Conservation (phyloP, 2,329 filamentous ascomycete species). For the Penicillium paneum region DNA sequence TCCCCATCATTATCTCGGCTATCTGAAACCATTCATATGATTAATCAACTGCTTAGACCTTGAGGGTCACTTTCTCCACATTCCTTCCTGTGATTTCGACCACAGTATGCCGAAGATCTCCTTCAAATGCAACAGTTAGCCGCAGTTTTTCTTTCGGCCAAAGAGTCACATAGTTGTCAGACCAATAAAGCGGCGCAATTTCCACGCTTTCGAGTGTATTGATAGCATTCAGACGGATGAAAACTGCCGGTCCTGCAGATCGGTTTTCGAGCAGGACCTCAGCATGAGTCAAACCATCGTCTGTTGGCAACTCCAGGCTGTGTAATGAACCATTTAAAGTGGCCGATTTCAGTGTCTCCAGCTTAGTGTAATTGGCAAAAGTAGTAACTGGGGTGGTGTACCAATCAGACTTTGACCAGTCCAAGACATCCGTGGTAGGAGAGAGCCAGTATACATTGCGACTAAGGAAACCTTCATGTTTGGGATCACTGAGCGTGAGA, state of each 20-base stretch:
- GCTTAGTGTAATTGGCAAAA: constrained; percentile 50
- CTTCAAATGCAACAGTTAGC: constrained; percentile 33
- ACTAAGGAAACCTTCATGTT: constrained; percentile 40
- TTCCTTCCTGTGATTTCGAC: constrained; percentile 27
- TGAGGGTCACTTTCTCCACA: constrained; percentile 12
- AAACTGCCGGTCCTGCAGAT: constrained; percentile 55
- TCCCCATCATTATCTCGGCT: not conserved
- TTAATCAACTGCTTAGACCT: not conserved
- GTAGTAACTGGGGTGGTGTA: constrained; percentile 56
- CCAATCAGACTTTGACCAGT: constrained; percentile 59
- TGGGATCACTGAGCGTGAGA: constrained; percentile 44
- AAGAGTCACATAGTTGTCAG: constrained; percentile 62
- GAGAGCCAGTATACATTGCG: constrained; percentile 62
- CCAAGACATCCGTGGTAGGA: constrained; percentile 46
- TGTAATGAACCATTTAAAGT: constrained; percentile 33
- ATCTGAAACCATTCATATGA: not conserved
- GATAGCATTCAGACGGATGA: constrained; percentile 53
- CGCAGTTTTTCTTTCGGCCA: constrained; percentile 55
- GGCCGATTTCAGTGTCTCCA: constrained; percentile 43
- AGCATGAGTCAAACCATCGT: constrained; percentile 12
- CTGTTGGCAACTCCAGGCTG: not conserved
- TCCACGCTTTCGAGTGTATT: constrained; percentile 43
- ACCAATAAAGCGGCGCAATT: constrained; percentile 55
- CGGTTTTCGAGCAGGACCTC: constrained; percentile 52
- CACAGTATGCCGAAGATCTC: constrained; percentile 5